Base-by-base conservation (phyloP, 2,329 filamentous ascomycete genomes). In the Aspergillus vadensis region DNA sequence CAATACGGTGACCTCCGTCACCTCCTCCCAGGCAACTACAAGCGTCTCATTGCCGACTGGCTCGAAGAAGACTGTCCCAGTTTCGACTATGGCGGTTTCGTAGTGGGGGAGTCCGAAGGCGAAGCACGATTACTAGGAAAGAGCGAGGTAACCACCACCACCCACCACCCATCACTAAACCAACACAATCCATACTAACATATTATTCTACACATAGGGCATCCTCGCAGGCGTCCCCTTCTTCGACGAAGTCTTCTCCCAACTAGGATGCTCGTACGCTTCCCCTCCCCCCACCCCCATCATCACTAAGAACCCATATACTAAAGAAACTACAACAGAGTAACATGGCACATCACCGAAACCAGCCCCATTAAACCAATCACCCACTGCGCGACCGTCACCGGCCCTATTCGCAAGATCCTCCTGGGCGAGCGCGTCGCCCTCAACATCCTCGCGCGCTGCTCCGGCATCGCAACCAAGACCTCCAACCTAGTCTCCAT, bases 51-150 rank as follows among this genome's bases (percentile, higher is more conserved):
- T 64, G 85, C 88, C 23, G 80, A 85, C 70, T 99, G 95, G 95
- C 89, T 97, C 14, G 91, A 92, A 71, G 95, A 99, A 79, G 95
- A 99, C 80, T 96, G 92, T 3, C 95, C 95, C 4, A 95, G 91
- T 56, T 94, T 97, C 79, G 95, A 99, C 82, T 97, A 97, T 76
- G 95, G 91, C 71, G 95, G 95, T 62, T 99, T 96, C 77, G 95
- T 99, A 6, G 95, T 99, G 23, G 95, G 95, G 54, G 79, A 81
- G 63, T 74, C 76, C 6, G 69, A 74, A 5, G 73, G 74, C 4
- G 77, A 79, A 65, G 79, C 79, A n/a, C 70, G 68, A 65, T 69
- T 88, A 19, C 73, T 88, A 21, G 86, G 85, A 2, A 88, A 88
- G 72, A 83, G 81, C 64, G 76, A 81, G 70, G 82, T 84, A 69